These are phyloP conservation scores for Craterostigma plantagineum DNA, from an alignment of 257 asterid species.

Conservation along the genomic window DNA sequence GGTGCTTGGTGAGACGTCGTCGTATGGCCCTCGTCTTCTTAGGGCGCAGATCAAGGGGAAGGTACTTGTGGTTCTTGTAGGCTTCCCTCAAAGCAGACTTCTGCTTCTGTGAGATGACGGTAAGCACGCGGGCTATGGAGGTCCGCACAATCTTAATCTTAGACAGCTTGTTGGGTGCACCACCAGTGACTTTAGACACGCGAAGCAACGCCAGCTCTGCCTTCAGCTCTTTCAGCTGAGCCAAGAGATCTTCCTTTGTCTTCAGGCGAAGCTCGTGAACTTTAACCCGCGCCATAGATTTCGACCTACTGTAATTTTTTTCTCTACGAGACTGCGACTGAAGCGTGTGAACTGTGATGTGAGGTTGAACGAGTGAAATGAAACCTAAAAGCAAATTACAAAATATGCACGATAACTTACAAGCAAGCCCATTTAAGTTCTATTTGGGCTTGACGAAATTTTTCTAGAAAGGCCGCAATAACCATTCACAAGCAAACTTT, in stretches of 20 bases:
- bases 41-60: constrained; percentile 60
- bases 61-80: constrained; percentile 42
- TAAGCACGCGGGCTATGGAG: constrained; percentile 48
- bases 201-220: constrained; percentile 40
- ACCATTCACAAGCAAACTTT: no score
- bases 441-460: no score
- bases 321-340: no score
- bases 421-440: no score
- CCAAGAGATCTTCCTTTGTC: constrained; percentile 27
- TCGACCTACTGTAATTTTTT: no score
- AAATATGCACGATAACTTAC: no score
- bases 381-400: no score
- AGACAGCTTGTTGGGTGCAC: constrained; percentile 52
- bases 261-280: constrained; percentile 52
- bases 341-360: no score
- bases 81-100: constrained; percentile 36
- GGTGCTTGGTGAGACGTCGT: constrained; percentile 54
- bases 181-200: constrained; percentile 48
- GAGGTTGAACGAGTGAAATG: no score
- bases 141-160: constrained; percentile 48
- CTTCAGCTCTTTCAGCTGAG: constrained; percentile 40
- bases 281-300: constrained; percentile 36
- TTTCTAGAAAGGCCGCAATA: no score
- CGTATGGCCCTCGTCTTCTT: constrained; percentile 62
- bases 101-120: constrained; percentile 53